These are phyloP conservation scores for Phytophthora agathidicida DNA, from an alignment of 352 stramenopile species.

Conservation along the genomic window DNA sequence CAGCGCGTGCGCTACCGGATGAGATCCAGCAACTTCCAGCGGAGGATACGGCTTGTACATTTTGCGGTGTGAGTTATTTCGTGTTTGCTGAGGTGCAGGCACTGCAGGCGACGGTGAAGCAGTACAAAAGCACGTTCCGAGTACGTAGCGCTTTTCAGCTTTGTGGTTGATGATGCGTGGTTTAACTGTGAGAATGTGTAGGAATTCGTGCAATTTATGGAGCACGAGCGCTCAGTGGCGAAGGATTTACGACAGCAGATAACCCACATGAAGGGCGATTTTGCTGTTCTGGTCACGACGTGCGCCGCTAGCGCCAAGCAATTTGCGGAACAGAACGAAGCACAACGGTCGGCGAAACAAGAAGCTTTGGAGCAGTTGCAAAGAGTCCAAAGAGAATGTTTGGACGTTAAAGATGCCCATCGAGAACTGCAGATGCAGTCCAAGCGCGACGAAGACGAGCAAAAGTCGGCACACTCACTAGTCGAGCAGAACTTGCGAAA, in stretches of 20 bases:
- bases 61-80: constrained; percentile 88
- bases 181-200: constrained; percentile 13
- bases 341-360: constrained; percentile 2
- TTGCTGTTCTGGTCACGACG: constrained; percentile 29
- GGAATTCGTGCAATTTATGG: constrained; percentile 74
- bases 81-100: constrained; percentile 85
- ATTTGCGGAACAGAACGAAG: constrained; percentile 32
- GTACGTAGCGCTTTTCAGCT: constrained; percentile 27
- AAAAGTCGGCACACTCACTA: constrained; percentile 36
- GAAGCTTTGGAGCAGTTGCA: constrained; percentile 26
- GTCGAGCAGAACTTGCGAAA: constrained; percentile 72
- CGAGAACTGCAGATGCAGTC: constrained; percentile 33
- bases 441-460: constrained; percentile 45
- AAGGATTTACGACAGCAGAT: constrained; percentile 49
- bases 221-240: constrained; percentile 54
- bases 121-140: constrained; percentile 75
- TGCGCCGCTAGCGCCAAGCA: constrained; percentile 22
- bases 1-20: constrained; percentile 56
- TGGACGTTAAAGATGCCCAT: constrained; percentile 5
- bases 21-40: constrained; percentile 71
- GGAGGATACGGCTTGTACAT: constrained; percentile 84
- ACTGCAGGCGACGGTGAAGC: constrained; percentile 69
- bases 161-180: neutral
- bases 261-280: constrained; percentile 40
- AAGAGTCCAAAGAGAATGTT: constrained; percentile 25